Evolutionary conservation across 805 yeast species (phyloP), one percentile per base, ranked within the genome.

Genomic region (Suhomyces vadensis): DNA sequence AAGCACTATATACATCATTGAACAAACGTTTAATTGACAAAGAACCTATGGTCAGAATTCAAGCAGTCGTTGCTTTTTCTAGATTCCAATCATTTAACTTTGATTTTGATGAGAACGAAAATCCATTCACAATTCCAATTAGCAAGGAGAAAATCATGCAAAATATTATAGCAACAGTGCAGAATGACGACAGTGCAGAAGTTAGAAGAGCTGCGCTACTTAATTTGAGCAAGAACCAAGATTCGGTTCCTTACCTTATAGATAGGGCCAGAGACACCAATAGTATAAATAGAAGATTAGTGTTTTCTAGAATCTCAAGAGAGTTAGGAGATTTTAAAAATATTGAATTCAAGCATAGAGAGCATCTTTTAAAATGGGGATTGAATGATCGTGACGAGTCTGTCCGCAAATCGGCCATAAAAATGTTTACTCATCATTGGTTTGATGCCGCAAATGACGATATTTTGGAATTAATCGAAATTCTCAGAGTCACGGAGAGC

Each of bases 201-300:
- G 96, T 91, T 1, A 75, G 98, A 52, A 74, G 96, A 47, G 90
- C 95, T 0, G 92, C 92, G 0, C 65, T 90, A 55, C 67, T 85
- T 35, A 87, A 89, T 58, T 61, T 92, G 24, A 80, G 75, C 19
- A 83, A 82, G 52, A 76, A 75, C 33, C 54, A 64, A 3, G 51
- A 55, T 1, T 83, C 90, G 0, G 67, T 79, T 14, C 80, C 84
- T 1, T 74, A 71, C 44, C 67, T 89, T 1, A 66, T 90, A 26
- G 94, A 85, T 57, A 75, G 97, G 46, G 95, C 96, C 0, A 75
- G 95, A 45, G 99, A 92, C 63, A 72, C 71, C 3, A 87, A 86
- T 58, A 64, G 83, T 0, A 70, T 79, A 14, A 90, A 85, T 56
- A 74, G 99, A 64, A 74, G 89, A 52, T 60, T 83, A 17, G 80